Conservation (phyloP, 2,329 filamentous ascomycete species). For the Juglanconis juglandina region DNA sequence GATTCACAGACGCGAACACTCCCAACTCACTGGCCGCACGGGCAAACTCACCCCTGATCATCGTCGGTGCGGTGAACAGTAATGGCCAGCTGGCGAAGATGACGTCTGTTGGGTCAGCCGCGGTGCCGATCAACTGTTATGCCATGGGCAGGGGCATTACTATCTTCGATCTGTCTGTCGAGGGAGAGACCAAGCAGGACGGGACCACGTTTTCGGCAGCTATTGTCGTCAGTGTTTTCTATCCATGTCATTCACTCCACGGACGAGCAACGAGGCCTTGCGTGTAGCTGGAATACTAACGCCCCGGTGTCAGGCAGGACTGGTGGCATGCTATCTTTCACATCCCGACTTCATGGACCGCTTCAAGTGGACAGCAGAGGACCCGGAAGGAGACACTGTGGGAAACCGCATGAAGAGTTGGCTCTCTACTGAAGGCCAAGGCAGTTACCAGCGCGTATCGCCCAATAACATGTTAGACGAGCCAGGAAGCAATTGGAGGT, state of each 20-base stretch:
- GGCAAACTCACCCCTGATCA: not conserved
- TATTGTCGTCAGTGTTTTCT: not conserved
- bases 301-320: not conserved
- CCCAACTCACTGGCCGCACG: not conserved
- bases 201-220: conserved; percentile 3
- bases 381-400: not conserved
- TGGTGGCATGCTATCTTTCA: conserved; percentile 3
- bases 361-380: not conserved
- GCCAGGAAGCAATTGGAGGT: not conserved
- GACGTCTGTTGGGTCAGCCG: not conserved
- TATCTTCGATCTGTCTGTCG: conserved; percentile 2
- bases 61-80: conserved; percentile 8
- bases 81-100: conserved; percentile 7
- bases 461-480: not conserved
- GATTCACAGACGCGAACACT: not conserved
- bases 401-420: not conserved
- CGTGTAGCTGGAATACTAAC: not conserved
- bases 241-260: not conserved
- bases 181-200: not conserved
- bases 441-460: conserved; percentile 1
- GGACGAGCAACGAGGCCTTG: not conserved
- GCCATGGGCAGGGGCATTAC: conserved; percentile 2
- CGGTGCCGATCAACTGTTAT: conserved; percentile 1
- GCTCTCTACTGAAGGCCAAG: not conserved
- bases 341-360: not conserved